phyloP scores from a whole-genome alignment of 352 stramenopile genomes.

The Phytophthora rubi region DNA sequence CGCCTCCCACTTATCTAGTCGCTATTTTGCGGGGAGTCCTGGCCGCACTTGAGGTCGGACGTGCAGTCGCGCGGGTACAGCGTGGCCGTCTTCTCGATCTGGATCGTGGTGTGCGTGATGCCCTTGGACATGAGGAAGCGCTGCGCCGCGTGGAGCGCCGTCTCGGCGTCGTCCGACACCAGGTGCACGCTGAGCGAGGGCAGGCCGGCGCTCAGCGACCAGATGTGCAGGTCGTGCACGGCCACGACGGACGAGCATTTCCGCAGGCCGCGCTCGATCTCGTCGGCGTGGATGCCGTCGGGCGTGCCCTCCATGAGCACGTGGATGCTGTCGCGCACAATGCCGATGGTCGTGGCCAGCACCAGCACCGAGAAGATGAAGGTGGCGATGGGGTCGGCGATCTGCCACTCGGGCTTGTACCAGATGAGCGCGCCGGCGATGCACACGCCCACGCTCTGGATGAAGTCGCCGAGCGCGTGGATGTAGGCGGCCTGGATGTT shows the following conservation, averaged over 20 bases:
- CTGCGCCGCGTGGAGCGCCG: conserved; percentile 74
- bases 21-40: conserved; percentile 71
- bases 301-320: conserved; percentile 97
- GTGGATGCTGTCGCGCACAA: conserved; percentile 91
- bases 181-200: conserved; percentile 94
- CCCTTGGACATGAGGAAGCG: conserved; percentile 72
- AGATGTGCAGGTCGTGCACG: conserved; percentile 99
- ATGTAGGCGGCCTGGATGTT: conserved; percentile 97
- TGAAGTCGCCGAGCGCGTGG: conserved; percentile 97
- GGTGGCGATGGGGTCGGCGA: conserved; percentile 97
- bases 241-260: conserved; percentile 87
- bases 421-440: conserved; percentile 96
- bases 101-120: conserved; percentile 91
- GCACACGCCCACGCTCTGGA: conserved; percentile 96
- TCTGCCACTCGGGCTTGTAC: conserved; percentile 95
- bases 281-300: conserved; percentile 85
- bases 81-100: conserved; percentile 77
- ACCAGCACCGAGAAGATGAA: conserved; percentile 98
- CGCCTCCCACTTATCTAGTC: conserved; percentile 17
- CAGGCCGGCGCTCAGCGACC: conserved; percentile 94
- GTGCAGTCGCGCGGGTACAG: conserved; percentile 79
- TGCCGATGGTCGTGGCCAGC: conserved; percentile 92
- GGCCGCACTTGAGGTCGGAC: conserved; percentile 73
- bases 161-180: conserved; percentile 68
- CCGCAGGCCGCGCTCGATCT: conserved; percentile 86